Evolutionary conservation across 2,329 filamentous ascomycete species (phyloP), one percentile per base, ranked within the genome.

Genomic region (Pleurostoma richardsiae): DNA sequence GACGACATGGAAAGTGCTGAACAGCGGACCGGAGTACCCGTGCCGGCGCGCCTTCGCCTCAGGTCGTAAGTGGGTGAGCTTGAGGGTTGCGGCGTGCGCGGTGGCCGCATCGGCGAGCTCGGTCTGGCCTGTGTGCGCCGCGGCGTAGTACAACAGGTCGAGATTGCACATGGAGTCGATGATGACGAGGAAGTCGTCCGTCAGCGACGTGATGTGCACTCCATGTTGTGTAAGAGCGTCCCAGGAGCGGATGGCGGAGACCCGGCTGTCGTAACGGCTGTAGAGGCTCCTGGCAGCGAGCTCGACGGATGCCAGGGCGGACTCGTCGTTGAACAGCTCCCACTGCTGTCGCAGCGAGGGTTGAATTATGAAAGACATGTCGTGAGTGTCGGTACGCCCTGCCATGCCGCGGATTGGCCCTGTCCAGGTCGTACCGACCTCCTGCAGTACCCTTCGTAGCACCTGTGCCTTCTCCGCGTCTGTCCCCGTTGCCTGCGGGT

Each of bases 351-450:
- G 71, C 44, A 76, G 61, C 1, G 70, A 70, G 0, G 74, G 74
- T 27, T 73, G 67, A 4, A 79, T 71, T 52, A 79, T 77, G 51
- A 79, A 79, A 0, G 71, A 73, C 61, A 80, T 68, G 42, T 79
- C 76, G 46, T 79, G 76, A 0, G 75, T 79, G 45, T 77, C 73
- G 4, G 65, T 76, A 4, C 70, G 66, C 49, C 50, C 56, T 19
- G 63, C 60, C 51, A 63, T 61, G 30, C 47, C 27, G 51, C 67
- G 66, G 0, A 73, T 53, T 0, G 66, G 67, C 3, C 58, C 62
- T 3, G 63, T 57, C 68, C 68, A 71, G 1, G 52, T 41, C 4
- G 46, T 46, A 2, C 61, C 61, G 1, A 65, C 50, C 0, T 43
- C 40, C 10, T 55, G 50, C 1, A 69, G 57, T 5, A 55, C 50